Conservation (phyloP, 2,329 filamentous ascomycete genomes). For the Colletotrichum brevisporum region DNA sequence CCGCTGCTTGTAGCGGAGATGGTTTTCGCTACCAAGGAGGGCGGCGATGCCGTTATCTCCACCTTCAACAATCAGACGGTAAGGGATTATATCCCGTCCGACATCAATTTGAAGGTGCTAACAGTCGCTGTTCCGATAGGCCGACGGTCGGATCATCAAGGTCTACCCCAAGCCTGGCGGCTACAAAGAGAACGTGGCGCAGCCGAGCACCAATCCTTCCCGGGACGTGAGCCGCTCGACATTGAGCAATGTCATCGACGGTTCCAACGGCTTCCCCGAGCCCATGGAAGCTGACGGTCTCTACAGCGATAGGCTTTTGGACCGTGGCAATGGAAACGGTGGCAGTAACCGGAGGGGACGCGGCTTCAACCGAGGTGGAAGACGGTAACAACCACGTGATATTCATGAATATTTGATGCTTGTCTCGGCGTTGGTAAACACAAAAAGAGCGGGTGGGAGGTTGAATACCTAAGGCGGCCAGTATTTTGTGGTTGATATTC, state of each 20-base stretch:
- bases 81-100: slow-evolving; percentile 46
- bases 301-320: slow-evolving; percentile 66
- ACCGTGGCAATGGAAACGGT: slow-evolving; percentile 21
- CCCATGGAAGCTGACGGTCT: slow-evolving; percentile 60
- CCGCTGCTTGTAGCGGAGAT: slow-evolving; percentile 86
- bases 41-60: slow-evolving; percentile 80
- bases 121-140: slow-evolving; percentile 57
- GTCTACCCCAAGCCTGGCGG: slow-evolving; percentile 77
- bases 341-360: slow-evolving; percentile 43
- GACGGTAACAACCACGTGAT: slow-evolving; percentile 3
- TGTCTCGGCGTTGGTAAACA: slow-evolving; percentile 27
- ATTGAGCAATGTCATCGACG: slow-evolving; percentile 64
- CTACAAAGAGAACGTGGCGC: slow-evolving; percentile 47
- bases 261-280: slow-evolving; percentile 68
- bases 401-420: neutral
- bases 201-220: slow-evolving; percentile 49
- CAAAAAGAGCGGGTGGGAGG: slow-evolving; percentile 15
- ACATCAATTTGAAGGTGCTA: neutral
- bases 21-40: slow-evolving; percentile 78
- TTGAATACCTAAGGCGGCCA: slow-evolving; percentile 18
- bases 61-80: slow-evolving; percentile 86
- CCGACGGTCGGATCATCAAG: slow-evolving; percentile 80
- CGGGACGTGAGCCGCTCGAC: slow-evolving; percentile 44
- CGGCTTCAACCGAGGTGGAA: slow-evolving; percentile 36
- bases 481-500: slow-evolving; percentile 1